Conservation (phyloP, 1,284 basidiomycete genomes). For the Inonotus obliquus region DNA sequence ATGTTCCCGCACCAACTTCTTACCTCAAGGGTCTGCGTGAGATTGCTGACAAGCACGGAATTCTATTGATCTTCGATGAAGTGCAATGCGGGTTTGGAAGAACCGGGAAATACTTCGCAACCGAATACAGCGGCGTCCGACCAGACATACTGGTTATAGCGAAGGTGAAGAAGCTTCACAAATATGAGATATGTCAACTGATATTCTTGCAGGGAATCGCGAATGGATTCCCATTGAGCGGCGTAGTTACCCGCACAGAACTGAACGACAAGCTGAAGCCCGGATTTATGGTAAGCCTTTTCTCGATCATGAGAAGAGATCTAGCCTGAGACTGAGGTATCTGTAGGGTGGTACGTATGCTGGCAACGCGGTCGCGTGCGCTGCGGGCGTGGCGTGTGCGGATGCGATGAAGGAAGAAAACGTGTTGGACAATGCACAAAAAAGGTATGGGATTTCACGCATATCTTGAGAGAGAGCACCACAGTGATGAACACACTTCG, state of each 20-base stretch:
- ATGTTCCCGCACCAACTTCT: constrained; percentile 81
- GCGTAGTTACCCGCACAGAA: constrained; percentile 78
- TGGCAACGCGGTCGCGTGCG: constrained; percentile 86
- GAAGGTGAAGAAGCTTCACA: constrained; percentile 47
- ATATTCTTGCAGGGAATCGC: constrained; percentile 63
- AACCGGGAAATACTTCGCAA: constrained; percentile 83
- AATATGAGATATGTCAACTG: neutral
- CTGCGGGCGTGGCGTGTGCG: constrained; percentile 78
- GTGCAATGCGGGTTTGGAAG: constrained; percentile 90
- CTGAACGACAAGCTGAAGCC: constrained; percentile 77
- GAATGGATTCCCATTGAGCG: constrained; percentile 92
- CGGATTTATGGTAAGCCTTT: constrained; percentile 64
- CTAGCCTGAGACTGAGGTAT: constrained; percentile 8
- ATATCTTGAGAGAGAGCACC: constrained; percentile 12
- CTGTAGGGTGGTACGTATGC: constrained; percentile 83
- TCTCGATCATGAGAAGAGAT: constrained; percentile 9
- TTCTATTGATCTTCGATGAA: constrained; percentile 82
- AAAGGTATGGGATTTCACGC: constrained; percentile 41
- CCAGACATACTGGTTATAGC: constrained; percentile 90
- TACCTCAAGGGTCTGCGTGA: constrained; percentile 79
- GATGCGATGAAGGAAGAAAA: constrained; percentile 77
- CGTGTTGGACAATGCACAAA: constrained; percentile 73
- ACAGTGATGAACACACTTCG: constrained; percentile 1
- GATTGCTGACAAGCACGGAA: constrained; percentile 84
- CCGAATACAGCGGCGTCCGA: constrained; percentile 74